phyloP scores from a whole-genome alignment of 2,329 filamentous ascomycete species.

The Colletotrichum liaoningense region DNA sequence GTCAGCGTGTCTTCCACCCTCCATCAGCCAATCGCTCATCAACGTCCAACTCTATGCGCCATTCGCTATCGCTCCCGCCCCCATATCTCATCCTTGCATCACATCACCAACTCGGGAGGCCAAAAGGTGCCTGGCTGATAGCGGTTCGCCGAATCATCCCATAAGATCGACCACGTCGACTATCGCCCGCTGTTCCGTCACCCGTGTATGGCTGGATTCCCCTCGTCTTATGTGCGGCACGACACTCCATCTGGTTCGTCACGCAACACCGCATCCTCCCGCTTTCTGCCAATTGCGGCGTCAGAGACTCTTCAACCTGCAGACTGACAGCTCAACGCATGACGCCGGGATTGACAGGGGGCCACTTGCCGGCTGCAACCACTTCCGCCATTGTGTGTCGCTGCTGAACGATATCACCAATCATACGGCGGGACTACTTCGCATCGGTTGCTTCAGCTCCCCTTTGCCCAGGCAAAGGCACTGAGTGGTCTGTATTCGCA shows the following conservation, averaged over 20 bases:
- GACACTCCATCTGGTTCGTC: constrained; percentile 13
- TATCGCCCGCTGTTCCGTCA: background rate
- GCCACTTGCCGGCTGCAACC: constrained; percentile 22
- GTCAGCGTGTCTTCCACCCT: constrained; percentile 2
- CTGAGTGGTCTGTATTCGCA: background rate
- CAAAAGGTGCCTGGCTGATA: background rate
- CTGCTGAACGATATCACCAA: background rate
- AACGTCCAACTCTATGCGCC: background rate
- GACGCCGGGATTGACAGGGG: constrained; percentile 13
- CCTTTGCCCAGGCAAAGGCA: background rate
- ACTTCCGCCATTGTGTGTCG: constrained; percentile 1
- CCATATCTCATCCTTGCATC: constrained; percentile 25
- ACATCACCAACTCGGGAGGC: constrained; percentile 18
- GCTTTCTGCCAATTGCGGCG: constrained; percentile 14
- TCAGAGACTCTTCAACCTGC: background rate
- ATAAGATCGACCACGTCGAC: constrained; percentile 5
- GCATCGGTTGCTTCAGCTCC: background rate
- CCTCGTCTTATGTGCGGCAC: constrained; percentile 9
- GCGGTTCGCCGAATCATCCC: constrained; percentile 10
- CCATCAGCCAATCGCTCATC: background rate
- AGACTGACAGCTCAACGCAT: constrained; percentile 23
- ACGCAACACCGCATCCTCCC: background rate
- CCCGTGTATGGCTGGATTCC: constrained; percentile 4
- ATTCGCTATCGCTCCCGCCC: background rate
- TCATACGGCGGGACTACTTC: background rate